Evolutionary conservation across 768 basidiomycete species (phyloP).

Genomic region (Auricularia auricula-judae): DNA sequence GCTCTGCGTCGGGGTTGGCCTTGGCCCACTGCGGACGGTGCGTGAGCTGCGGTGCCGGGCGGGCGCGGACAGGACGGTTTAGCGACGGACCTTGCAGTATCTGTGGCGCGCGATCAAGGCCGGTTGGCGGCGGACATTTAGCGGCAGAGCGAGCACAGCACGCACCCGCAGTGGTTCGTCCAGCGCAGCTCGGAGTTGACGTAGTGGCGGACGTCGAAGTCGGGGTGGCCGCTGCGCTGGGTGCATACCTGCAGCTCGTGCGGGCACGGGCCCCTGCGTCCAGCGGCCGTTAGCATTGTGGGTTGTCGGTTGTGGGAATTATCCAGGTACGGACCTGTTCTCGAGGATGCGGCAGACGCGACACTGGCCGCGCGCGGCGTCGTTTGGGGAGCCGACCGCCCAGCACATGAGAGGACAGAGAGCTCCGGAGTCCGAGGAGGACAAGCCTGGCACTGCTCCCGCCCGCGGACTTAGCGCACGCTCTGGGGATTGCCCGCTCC

Average conservation of each 20-base stretch:
- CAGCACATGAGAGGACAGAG: constrained; percentile 50
- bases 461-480: neutral
- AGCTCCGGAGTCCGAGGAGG: neutral
- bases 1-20: constrained; percentile 34
- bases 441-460: constrained; percentile 1
- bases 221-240: constrained; percentile 63
- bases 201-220: constrained; percentile 65
- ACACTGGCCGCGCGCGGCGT: constrained; percentile 48
- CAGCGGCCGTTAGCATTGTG: constrained; percentile 7
- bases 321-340: constrained; percentile 26
- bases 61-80: too few species aligned
- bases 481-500: neutral
- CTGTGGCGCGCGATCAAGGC: constrained; percentile 68
- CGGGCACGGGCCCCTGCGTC: constrained; percentile 7
- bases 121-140: constrained; percentile 37
- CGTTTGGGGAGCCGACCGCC: constrained; percentile 55
- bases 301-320: neutral
- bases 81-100: constrained; percentile 63
- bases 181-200: constrained; percentile 78
- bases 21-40: constrained; percentile 53
- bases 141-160: neutral
- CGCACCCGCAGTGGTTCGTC: constrained; percentile 8
- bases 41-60: neutral
- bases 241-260: constrained; percentile 43
- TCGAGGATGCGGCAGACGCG: constrained; percentile 81